These are phyloP conservation scores for Claviceps pazoutovae DNA, from an alignment of 2,329 filamentous ascomycete genomes.

Conservation along the genomic window DNA sequence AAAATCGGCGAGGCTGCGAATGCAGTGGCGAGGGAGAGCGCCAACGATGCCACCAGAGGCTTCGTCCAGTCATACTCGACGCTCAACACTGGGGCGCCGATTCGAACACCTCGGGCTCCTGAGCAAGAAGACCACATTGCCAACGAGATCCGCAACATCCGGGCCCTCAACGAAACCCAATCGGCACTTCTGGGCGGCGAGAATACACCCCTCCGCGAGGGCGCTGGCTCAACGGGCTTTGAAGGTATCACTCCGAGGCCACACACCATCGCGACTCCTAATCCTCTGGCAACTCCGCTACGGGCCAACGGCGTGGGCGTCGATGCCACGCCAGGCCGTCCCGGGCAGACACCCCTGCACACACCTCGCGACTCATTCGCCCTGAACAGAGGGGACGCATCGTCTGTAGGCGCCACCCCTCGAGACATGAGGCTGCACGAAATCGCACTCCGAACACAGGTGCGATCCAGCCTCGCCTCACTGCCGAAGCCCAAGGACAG, in stretches of 20 bases:
- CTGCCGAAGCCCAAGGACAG: conserved; percentile 86
- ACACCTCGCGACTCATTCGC: conserved; percentile 81
- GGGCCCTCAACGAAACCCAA: conserved; percentile 81
- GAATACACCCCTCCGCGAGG: conserved; percentile 78
- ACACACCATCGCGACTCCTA: conserved; percentile 78
- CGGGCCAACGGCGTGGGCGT: conserved; percentile 49
- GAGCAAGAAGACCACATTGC: conserved; percentile 91
- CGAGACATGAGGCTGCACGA: conserved; percentile 62
- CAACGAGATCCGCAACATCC: conserved; percentile 91
- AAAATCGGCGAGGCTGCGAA: conserved; percentile 82
- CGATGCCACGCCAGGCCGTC: conserved; percentile 53
- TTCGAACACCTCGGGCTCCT: conserved; percentile 80
- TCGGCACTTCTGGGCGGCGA: conserved; percentile 88
- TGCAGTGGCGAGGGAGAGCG: conserved; percentile 57
- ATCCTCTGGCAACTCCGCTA: conserved; percentile 85
- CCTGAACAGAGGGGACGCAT: conserved; percentile 59
- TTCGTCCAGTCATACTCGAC: conserved; percentile 77
- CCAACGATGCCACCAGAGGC: conserved; percentile 73
- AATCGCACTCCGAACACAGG: conserved; percentile 49
- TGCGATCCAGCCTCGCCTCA: conserved; percentile 62
- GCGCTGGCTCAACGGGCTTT: conserved; percentile 71
- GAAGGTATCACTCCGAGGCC: conserved; percentile 70
- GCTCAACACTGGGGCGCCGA: conserved; percentile 69
- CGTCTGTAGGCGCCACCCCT: conserved; percentile 60
- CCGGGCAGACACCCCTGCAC: conserved; percentile 70